Evolutionary conservation across 2,329 filamentous ascomycete species (phyloP), one percentile per base, ranked within the genome.

Genomic region (Chalaropsis ovoidea): DNA sequence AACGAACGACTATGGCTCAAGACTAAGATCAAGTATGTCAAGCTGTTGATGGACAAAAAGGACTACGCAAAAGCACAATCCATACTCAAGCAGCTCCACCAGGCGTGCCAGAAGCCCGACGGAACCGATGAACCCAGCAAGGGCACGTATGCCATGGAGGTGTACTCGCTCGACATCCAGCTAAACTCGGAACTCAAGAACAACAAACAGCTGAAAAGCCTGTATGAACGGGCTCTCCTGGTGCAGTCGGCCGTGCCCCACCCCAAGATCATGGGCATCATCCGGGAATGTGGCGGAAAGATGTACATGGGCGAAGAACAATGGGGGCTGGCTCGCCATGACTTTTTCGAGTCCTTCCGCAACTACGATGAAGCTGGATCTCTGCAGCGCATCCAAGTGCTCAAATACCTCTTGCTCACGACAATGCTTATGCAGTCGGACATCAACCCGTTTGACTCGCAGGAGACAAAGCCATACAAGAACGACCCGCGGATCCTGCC

Each of bases 301-400:
- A 99, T 99, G 94, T 92, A 97, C 78, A 97, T 99, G 94, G 94
- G 89, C 75, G 94, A 99, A 80, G 94, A 97, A 78, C 97, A 97
- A 75, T 99, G 94, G 94, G 90, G 94, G 74, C 90, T 92, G 72
- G 94, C 94, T 0, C 92, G 97, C 76, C 93, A 86, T 71, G 94
- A 97, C 78, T 99, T 99, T 76, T 96, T 96, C 75, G 94, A 99
- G 75, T 95, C 93, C 0, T 99, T 99, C 80, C 89, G 92, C 66
- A 97, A 96, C 78, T 99, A 97, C 77, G 94, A 99, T 74, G 94
- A 99, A 79, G 94, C 94, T 49, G 94, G 94, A 58, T 96, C 92
- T 31, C 43, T 62, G 72, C 93, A 97, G 75, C 86, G 94, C 61
- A 97, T 97, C 70, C 93, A 97, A 75, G 94, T 97, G 17, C 84